phyloP scores from a whole-genome alignment of 1,284 basidiomycete genomes.

The Boletus sp. region DNA sequence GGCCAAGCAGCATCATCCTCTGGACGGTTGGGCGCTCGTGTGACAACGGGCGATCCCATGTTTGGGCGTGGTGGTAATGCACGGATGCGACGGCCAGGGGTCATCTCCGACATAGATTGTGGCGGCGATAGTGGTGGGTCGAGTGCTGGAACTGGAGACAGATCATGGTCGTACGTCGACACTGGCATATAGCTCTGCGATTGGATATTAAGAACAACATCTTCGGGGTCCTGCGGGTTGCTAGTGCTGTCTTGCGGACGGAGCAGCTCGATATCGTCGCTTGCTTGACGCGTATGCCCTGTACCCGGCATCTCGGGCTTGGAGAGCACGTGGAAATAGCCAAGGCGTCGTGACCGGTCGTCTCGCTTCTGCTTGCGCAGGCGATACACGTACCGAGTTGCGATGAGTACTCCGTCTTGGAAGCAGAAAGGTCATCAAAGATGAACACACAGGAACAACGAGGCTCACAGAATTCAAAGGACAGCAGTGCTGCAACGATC shows the following conservation, averaged over 20 bases:
- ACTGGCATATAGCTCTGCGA: constrained; percentile 19
- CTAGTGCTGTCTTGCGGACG: constrained; percentile 11
- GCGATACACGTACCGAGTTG: constrained; percentile 56
- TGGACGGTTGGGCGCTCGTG: not conserved
- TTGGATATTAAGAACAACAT: constrained; percentile 25
- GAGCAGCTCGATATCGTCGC: constrained; percentile 32
- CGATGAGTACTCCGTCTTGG: constrained; percentile 54
- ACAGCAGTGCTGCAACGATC: constrained; percentile 42
- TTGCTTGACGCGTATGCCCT: constrained; percentile 24
- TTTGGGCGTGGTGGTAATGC: constrained; percentile 31
- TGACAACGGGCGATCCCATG: not conserved
- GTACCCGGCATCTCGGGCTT: constrained; percentile 14
- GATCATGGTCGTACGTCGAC: constrained; percentile 21
- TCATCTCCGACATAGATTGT: constrained; percentile 10
- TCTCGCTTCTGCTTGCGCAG: constrained; percentile 47
- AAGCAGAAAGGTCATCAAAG: not conserved
- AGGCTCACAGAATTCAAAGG: constrained; percentile 52
- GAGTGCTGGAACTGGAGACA: constrained; percentile 1
- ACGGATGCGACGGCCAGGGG: constrained; percentile 22
- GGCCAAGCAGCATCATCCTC: not conserved
- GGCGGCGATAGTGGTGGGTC: constrained; percentile 11
- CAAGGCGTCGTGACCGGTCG: constrained; percentile 30
- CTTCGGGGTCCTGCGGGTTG: constrained; percentile 17
- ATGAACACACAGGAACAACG: not conserved
- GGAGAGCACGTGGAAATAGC: constrained; percentile 33